Evolutionary conservation across 257 asterid genomes (phyloP).

Genomic region (Przewalskia tangutica): DNA sequence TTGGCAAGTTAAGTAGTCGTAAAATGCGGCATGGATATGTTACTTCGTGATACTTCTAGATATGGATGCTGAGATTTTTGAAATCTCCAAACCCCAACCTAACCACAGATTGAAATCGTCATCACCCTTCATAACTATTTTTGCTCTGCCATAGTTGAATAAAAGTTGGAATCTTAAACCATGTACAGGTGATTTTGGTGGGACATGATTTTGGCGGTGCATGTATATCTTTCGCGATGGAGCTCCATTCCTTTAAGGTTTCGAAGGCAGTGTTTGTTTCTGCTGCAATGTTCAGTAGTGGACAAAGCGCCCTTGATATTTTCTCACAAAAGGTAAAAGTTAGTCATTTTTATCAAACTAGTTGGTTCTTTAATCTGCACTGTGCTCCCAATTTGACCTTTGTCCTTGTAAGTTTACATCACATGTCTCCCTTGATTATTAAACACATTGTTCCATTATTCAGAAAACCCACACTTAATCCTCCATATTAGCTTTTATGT

Average conservation of each 20-base stretch:
- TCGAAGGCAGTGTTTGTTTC: slow-evolving; percentile 83
- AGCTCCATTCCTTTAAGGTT: slow-evolving; percentile 55
- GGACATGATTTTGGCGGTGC: slow-evolving; percentile 99
- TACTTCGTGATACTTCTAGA: background rate
- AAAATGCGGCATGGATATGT: background rate
- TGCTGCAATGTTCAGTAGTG: slow-evolving; percentile 84
- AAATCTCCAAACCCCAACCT: background rate
- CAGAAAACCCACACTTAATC: background rate
- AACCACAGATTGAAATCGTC: background rate
- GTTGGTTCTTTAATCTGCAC: background rate
- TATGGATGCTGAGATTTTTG: background rate
- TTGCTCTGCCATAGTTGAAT: background rate
- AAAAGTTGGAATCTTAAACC: background rate
- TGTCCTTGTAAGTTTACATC: background rate
- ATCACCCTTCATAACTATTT: background rate
- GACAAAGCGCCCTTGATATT: slow-evolving; percentile 83
- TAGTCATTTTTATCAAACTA: background rate
- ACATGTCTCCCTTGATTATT: background rate
- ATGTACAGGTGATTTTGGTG: slow-evolving; percentile 76
- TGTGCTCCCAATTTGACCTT: background rate
- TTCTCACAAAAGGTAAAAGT: slow-evolving; percentile 70
- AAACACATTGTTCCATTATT: background rate
- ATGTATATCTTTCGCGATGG: slow-evolving; percentile 87
- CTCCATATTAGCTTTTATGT: background rate
- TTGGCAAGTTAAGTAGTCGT: background rate